Base-by-base conservation (phyloP, 2,329 filamentous ascomycete genomes). In the Scedosporium minutisporum region DNA sequence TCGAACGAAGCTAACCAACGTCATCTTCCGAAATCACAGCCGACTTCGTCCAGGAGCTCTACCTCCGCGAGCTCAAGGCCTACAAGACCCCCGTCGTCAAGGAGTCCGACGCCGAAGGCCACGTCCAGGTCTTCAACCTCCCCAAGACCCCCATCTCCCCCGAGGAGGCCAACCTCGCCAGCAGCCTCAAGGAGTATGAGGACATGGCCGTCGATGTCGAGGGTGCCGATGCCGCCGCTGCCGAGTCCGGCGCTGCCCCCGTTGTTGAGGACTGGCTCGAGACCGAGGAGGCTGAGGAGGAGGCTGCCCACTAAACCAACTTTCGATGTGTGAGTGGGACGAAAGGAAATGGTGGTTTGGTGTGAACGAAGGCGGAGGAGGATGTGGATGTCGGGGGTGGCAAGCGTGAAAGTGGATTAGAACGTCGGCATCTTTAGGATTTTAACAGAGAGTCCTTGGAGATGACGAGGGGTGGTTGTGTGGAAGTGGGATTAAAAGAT, bases 11-110 rank as follows among this genome's bases (percentile, higher is more conserved):
- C 48, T 23, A 42, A 21, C 29, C 51, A 48, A 57, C 33, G 2
- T 12, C 6, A 23, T 48, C 21, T 33, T 1, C 42, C 42, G 9
- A n/a, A 33, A n/a, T 27, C 60, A 67, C 74, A 97, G 95, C 91
- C 86, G 95, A 99, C 78, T 87, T 96, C 72, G 91, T 99, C 71
- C 95, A 97, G 80, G 93, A 97, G 76, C 86, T 99, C 74, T 99
- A 99, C 84, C 87, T 99, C 71, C 89, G 88, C 77, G 93, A 97
- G 80, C 87, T 99, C 75, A 95, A 93, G 81, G 86, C 87, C 78
- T 97, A 96, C 89, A 97, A 97, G 86, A 81, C 87, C 67, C 82
- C 90, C 63, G 81, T 86, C 69, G 75, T 93, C 80, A 96, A 97
- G 84, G 83, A 91, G 67, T 85, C 86, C 71, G 95, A 97, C 74